Evolutionary conservation across 495 filamentous ascomycete genomes (phyloP).

Genomic region (Glarea lozoyensis): DNA sequence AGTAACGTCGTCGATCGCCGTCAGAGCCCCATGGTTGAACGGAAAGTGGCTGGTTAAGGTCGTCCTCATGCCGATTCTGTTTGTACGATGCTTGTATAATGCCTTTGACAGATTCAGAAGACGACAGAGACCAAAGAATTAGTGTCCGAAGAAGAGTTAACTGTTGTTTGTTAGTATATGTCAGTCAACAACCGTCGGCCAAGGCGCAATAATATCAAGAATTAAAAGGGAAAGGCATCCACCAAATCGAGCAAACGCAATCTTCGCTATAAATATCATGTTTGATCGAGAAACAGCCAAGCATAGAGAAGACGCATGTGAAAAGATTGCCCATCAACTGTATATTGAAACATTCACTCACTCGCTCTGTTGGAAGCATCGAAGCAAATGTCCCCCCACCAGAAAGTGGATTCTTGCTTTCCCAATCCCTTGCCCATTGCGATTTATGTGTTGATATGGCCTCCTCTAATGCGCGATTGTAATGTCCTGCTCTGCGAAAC

Average conservation of each 20-base stretch:
- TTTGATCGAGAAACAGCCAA: no score
- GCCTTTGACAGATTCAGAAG: conserved; percentile 71
- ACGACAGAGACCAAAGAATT: conserved; percentile 82
- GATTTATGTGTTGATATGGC: conserved; percentile 74
- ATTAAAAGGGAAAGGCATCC: no score
- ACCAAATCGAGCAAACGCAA: no score
- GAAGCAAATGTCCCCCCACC: conserved; percentile 69
- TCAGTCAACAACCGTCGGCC: no score
- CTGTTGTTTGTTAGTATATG: no score
- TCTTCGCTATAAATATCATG: no score
- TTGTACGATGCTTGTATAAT: conserved; percentile 88
- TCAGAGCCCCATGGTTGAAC: conserved; percentile 94
- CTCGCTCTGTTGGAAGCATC: conserved; percentile 72
- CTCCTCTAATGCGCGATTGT: conserved; percentile 88
- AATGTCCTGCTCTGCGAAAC: conserved; percentile 61
- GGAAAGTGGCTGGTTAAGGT: conserved; percentile 85
- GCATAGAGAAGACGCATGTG: no score
- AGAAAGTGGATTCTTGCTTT: conserved; percentile 72
- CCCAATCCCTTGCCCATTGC: conserved; percentile 88
- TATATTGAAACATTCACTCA: no score
- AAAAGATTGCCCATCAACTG: no score
- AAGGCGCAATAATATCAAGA: no score
- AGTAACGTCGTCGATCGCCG: conserved; percentile 84
- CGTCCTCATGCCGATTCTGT: conserved; percentile 78
- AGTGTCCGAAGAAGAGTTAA: conserved; percentile 74